phyloP scores from a whole-genome alignment of 2,329 filamentous ascomycete genomes.

The Monilinia fructicola region DNA sequence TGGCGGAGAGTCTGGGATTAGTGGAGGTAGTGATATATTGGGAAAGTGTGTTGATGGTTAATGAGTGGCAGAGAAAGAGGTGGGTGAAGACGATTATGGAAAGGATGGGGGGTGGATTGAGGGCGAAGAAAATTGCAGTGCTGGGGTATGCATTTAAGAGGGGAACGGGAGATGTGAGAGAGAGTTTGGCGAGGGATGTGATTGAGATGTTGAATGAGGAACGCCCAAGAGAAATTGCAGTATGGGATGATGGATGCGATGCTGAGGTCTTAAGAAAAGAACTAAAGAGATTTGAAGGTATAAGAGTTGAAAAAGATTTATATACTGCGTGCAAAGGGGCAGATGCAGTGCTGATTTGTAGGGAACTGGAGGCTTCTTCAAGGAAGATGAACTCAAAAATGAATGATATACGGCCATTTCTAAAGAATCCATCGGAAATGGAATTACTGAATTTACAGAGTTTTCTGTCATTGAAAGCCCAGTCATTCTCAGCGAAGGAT shows the following conservation, averaged over 20 bases:
- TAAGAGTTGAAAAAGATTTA: conserved; percentile 44
- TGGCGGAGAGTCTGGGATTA: conserved; percentile 68
- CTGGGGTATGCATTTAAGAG: conserved; percentile 81
- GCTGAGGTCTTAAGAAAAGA: conserved; percentile 45
- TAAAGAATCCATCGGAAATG: not conserved
- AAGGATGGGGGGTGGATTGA: conserved; percentile 66
- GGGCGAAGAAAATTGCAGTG: conserved; percentile 68
- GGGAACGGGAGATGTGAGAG: conserved; percentile 72
- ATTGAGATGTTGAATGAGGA: conserved; percentile 66
- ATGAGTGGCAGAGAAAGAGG: conserved; percentile 70
- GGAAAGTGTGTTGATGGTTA: conserved; percentile 71
- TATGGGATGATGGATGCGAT: conserved; percentile 62
- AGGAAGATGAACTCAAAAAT: not conserved
- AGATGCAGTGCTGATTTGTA: conserved; percentile 51
- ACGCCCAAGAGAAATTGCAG: conserved; percentile 60
- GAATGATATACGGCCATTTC: conserved; percentile 35
- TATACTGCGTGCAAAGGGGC: conserved; percentile 48
- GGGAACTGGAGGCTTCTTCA: conserved; percentile 48
- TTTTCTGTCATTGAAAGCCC: not conserved
- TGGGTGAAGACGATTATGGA: conserved; percentile 66
- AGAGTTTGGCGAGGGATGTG: conserved; percentile 67
- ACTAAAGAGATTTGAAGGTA: conserved; percentile 39
- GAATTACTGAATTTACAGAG: not conserved
- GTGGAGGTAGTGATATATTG: conserved; percentile 74
- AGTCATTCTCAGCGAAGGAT: not conserved